Evolutionary conservation across 2,329 filamentous ascomycete species (phyloP).

Genomic region (Ceratocystis alfenasii): DNA sequence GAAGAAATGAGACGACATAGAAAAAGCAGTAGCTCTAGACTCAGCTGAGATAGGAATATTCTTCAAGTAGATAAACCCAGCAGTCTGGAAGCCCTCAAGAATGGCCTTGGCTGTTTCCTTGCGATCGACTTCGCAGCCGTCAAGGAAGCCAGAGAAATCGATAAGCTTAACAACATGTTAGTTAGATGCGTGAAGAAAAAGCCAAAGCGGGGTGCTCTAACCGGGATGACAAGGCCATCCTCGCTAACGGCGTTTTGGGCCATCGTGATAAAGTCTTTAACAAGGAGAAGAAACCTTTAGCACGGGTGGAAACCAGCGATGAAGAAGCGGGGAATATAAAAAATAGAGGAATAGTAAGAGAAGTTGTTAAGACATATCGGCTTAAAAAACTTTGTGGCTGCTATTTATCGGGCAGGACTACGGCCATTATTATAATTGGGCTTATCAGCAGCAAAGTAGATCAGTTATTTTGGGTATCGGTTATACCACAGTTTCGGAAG

Average conservation of each 20-base stretch:
- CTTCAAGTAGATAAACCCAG: slow-evolving; percentile 81
- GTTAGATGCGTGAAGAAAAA: slow-evolving; percentile 23
- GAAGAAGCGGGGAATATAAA: not conserved
- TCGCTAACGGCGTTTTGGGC: slow-evolving; percentile 37
- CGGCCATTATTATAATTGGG: too few species aligned
- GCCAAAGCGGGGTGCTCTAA: slow-evolving; percentile 27
- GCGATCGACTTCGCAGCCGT: slow-evolving; percentile 48
- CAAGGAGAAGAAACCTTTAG: not conserved
- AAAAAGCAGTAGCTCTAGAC: slow-evolving; percentile 51
- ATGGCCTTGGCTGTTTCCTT: slow-evolving; percentile 57
- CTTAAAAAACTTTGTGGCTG: too few species aligned
- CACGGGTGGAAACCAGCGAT: not conserved
- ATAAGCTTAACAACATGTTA: slow-evolving; percentile 46
- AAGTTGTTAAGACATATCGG: not conserved
- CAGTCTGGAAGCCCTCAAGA: slow-evolving; percentile 67
- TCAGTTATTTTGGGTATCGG: not conserved
- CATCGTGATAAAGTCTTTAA: slow-evolving; percentile 27
- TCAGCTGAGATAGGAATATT: slow-evolving; percentile 59
- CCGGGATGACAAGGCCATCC: slow-evolving; percentile 44
- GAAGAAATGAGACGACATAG: slow-evolving; percentile 60
- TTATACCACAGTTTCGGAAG: not conserved
- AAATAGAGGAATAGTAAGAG: not conserved
- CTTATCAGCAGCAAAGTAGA: too few species aligned
- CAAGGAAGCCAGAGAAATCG: slow-evolving; percentile 63
- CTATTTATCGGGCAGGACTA: too few species aligned